A percentile compares a stretch with the other conserved stretches of the same genome.
Conservation (phyloP, 2,329 filamentous ascomycete species). For the Neonectria coccinea region DNA sequence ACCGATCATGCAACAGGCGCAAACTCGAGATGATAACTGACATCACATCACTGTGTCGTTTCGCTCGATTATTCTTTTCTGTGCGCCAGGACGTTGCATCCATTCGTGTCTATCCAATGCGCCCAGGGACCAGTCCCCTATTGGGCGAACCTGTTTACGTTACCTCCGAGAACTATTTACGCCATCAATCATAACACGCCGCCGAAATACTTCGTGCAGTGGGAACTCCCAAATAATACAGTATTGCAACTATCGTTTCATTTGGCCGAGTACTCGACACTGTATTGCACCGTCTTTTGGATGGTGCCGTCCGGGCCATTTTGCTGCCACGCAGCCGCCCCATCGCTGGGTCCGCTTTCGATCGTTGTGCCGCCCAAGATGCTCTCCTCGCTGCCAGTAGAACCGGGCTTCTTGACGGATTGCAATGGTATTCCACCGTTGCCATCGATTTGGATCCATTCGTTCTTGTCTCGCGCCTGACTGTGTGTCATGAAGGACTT, state of each 20-base stretch:
- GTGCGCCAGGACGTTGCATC: constrained; percentile 6
- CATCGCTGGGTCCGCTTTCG: constrained; percentile 23
- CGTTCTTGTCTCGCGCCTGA: constrained; percentile 35
- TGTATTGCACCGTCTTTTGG: constrained; percentile 37
- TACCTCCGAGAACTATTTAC: constrained; percentile 16
- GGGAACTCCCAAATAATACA: background rate
- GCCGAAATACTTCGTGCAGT: background rate
- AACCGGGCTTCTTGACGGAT: constrained; percentile 34
- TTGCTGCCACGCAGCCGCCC: constrained; percentile 21
- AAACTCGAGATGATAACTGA: constrained; percentile 1
- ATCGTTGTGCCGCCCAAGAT: constrained; percentile 32
- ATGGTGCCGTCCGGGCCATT: constrained; percentile 27
- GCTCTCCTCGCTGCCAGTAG: constrained; percentile 43
- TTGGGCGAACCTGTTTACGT: constrained; percentile 4
- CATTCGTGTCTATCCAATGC: constrained; percentile 16
- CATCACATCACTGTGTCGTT: background rate
- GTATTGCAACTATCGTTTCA: background rate
- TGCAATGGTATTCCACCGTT: constrained; percentile 37
- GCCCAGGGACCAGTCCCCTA: background rate
- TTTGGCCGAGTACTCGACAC: constrained; percentile 34
- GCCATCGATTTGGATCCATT: constrained; percentile 42
- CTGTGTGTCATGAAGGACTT: constrained; percentile 36
- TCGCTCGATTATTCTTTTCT: background rate
- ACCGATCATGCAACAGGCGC: constrained; percentile 9
- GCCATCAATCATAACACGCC: constrained; percentile 24